Evolutionary conservation across 352 stramenopile genomes (phyloP), one percentile per base, ranked within the genome.

Genomic region (Pythium aquatile): DNA sequence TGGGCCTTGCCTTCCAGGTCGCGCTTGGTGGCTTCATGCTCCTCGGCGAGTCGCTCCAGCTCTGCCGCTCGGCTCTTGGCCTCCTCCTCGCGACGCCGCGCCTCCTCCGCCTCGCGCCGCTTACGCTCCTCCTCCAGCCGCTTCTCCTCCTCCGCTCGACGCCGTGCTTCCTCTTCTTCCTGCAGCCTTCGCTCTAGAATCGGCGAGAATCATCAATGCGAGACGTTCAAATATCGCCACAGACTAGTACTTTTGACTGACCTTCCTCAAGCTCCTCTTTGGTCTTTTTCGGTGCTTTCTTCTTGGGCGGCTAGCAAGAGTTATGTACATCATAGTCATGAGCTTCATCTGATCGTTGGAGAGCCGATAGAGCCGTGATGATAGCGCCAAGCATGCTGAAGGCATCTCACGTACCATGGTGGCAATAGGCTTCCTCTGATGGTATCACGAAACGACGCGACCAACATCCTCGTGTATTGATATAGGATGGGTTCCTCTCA

Each of bases 241-340:
- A 5, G 8, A 24, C 26, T 32, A 37, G 10, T 5, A 32, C 14
- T 40, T 11, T 37, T 29, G 14, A 30, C 51, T 2, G 14, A 85
- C 77, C 77, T 72, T 91, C 82, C 63, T 91, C 82, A 40, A 91
- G 78, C 73, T 93, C 74, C 59, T 90, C 82, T 59, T 92, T 92
- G 73, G 75, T 87, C 66, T 91, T 92, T 64, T 94, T 92, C 5
- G 83, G 82, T 16, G 77, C 75, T 63, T 94, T 92, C 75, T 90
- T 91, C 70, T 94, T 94, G 6, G 81, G 85, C 28, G 74, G 70
- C 85, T 93, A 55, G 24, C 29, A 13, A 11, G 17, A 5, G 8
- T 20, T 32, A 46, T n/a, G 29, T 52, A 20, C 29, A 66, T 44
- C 13, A 55, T 14, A 63, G 20, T 17, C 6, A 10, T 51, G n/a